Evolutionary conservation across 441 rosid species (phyloP).

Genomic region (Arabidopsis lyrata): DNA sequence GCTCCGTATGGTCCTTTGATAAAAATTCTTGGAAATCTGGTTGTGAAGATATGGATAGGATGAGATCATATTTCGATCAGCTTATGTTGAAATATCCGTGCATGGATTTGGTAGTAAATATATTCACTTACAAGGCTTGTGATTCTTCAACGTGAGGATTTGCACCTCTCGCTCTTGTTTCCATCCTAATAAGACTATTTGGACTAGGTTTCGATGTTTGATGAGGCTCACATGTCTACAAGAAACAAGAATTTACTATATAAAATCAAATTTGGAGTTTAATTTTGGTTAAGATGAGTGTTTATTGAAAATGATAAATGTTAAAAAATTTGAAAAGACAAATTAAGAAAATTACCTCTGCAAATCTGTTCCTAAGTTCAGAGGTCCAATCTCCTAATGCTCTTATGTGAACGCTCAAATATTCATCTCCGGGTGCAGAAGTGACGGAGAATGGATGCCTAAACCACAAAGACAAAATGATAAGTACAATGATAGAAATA

Average conservation of each 20-base stretch:
- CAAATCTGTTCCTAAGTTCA: slow-evolving; percentile 67
- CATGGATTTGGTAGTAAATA: not conserved
- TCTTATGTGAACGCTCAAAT: slow-evolving; percentile 87
- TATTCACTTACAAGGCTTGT: slow-evolving; percentile 56
- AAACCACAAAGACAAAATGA: not conserved
- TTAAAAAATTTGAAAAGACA: not conserved
- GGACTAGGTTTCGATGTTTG: slow-evolving; percentile 44
- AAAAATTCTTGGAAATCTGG: slow-evolving; percentile 70
- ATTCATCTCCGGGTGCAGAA: slow-evolving; percentile 89
- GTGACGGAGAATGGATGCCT: slow-evolving; percentile 99
- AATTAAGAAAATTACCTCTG: slow-evolving; percentile 50
- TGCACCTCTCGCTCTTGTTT: slow-evolving; percentile 63
- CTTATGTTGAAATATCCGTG: slow-evolving; percentile 1
- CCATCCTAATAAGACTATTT: slow-evolving; percentile 65
- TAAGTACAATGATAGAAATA: not conserved
- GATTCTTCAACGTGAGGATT: slow-evolving; percentile 52
- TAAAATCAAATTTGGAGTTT: not conserved
- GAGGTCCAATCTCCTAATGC: slow-evolving; percentile 94
- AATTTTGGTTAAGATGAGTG: not conserved
- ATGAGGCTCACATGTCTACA: slow-evolving; percentile 76
- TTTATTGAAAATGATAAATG: not conserved
- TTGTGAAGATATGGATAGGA: not conserved
- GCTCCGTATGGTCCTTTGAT: slow-evolving; percentile 96
- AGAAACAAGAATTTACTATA: slow-evolving; percentile 1
- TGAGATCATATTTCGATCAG: not conserved